These are phyloP conservation scores for Hyphopichia pseudoburtonii DNA, from an alignment of 1,139 yeast species.

Conservation along the genomic window DNA sequence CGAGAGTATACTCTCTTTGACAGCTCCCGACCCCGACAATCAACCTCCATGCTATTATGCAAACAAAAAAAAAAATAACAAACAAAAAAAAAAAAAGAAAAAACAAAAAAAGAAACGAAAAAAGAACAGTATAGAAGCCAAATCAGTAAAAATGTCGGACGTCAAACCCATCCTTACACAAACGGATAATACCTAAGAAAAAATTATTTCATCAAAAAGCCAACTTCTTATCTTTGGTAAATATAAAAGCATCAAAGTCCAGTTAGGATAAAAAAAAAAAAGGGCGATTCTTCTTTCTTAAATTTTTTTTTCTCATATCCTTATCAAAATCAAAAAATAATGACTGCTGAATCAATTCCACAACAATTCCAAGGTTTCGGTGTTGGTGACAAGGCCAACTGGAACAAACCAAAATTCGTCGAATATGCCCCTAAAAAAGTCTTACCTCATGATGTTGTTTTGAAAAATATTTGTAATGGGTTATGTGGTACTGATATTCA, in stretches of 20 bases:
- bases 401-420: constrained; percentile 44
- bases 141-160: no score
- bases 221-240: no score
- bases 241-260: no score
- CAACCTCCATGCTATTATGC: no score
- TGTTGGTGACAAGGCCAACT: constrained; percentile 33
- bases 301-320: not conserved
- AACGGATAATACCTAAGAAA: no score
- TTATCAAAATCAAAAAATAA: not conserved
- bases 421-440: constrained; percentile 39
- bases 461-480: constrained; percentile 53
- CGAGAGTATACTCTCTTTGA: no score
- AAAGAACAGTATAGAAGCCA: no score
- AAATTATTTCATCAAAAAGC: no score
- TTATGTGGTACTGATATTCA: constrained; percentile 63
- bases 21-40: no score
- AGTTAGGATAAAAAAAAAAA: no score
- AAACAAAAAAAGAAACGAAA: not conserved
- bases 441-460: constrained; percentile 41
- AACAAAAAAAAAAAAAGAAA: not conserved
- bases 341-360: constrained; percentile 16
- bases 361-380: constrained; percentile 47
- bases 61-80: not conserved
- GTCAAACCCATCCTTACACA: no score
- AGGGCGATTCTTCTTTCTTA: not conserved